Percentiles rank a stretch among this genome's conserved stretches.
These are phyloP conservation scores for Rossbeevera mucosa DNA, from an alignment of 768 basidiomycete species.

Conservation along the genomic window DNA sequence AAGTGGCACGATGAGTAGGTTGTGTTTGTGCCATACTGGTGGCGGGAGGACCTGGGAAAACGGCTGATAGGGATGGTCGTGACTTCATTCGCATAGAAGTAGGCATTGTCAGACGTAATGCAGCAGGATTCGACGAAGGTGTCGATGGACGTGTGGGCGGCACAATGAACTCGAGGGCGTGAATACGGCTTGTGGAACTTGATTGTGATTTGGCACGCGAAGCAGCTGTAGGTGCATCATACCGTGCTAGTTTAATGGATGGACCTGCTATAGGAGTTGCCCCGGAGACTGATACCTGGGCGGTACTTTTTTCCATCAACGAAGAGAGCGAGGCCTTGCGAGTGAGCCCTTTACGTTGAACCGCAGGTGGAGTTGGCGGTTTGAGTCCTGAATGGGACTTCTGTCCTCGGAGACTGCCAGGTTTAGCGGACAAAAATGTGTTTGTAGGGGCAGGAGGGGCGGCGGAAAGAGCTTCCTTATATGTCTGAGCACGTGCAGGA, in stretches of 20 bases:
- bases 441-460: constrained; percentile 46
- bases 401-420: constrained; percentile 73
- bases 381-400: constrained; percentile 83
- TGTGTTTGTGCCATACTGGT: constrained; percentile 27
- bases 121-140: constrained; percentile 71
- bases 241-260: constrained; percentile 45
- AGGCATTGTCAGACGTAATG: constrained; percentile 83
- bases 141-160: constrained; percentile 79
- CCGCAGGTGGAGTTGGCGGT: constrained; percentile 64
- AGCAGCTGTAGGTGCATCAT: constrained; percentile 76
- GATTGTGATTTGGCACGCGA: constrained; percentile 73
- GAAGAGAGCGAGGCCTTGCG: constrained; percentile 80
- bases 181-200: constrained; percentile 59
- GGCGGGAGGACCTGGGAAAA: constrained; percentile 55
- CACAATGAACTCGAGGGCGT: constrained; percentile 55
- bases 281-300: constrained; percentile 55
- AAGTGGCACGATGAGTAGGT: constrained; percentile 44
- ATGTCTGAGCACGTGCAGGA: constrained; percentile 50
- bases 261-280: constrained; percentile 30
- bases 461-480: constrained; percentile 51
- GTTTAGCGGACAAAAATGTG: constrained; percentile 62
- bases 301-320: constrained; percentile 55
- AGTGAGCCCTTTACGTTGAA: constrained; percentile 51
- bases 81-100: constrained; percentile 72
- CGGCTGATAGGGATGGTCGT: constrained; percentile 68